Base-by-base conservation (phyloP, 768 basidiomycete genomes). In the Boletus sp. region DNA sequence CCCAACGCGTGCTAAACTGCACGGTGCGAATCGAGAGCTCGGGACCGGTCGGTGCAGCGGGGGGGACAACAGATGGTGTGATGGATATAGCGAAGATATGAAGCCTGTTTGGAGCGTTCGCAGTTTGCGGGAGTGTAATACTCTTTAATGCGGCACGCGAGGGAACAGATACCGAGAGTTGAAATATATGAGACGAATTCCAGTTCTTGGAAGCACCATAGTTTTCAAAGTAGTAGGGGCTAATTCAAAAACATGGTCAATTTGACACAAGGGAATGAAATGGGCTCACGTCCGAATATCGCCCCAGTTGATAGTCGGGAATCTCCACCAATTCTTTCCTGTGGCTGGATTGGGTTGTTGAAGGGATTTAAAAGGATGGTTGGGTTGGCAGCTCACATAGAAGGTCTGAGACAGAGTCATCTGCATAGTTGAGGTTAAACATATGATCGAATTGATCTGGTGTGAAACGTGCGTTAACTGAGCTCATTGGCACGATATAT, bases 1-100 rank as follows among this genome's bases (percentile, higher is more conserved):
- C 74, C 79, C 79, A 82, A 21, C 79, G 73, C 0, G 73, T 74
- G 8, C 76, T 75, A 50, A 80, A 81, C 11, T 74, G 70, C 1
- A 74, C 75, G 13, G 67, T 69, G 29, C 77, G 77, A 46, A 81
- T 61, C 17, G 74, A 69, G 29, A 82, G 69, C 0, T 62, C 66
- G 0, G 74, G 72, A 0, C 53, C 44, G 1, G 63, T 53, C 2
- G 53, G 59, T 15, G 56, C 29, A 25, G 55, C 47, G 3, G 75
- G 67, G 1, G 71, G 62, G 25, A 68, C 56, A 4, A 69, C 30
- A 7, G 64, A 71, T 7, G 70, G 72, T 0, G 79, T 70, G 27
- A 79, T 60, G 2, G 79, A 72, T 49, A 81, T 66, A 0, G 74
- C 77, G 37, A 80, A 80, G 14, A 80, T 47, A 53, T 80, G 79